phyloP scores from a whole-genome alignment of 2,329 filamentous ascomycete species.

The Talaromyces sp. region DNA sequence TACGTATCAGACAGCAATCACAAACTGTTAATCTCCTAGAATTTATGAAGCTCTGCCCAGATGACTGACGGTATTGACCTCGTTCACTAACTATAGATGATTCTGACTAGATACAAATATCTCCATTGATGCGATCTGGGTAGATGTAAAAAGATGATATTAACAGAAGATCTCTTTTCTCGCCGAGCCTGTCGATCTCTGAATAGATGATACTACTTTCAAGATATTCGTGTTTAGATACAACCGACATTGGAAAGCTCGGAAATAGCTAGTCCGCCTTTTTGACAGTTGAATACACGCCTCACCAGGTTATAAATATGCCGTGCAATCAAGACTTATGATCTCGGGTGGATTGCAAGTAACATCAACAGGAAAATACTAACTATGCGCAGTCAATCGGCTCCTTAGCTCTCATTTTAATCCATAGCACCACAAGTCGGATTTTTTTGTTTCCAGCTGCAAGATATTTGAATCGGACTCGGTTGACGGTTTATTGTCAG shows the following conservation, averaged over 20 bases:
- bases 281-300: not conserved
- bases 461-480: not conserved
- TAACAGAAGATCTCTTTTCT: not conserved
- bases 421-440: not conserved
- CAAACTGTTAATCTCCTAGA: not conserved
- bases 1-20: not conserved
- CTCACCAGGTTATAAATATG: not conserved
- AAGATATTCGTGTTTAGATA: not conserved
- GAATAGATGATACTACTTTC: not conserved
- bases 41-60: not conserved
- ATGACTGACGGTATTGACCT: not conserved
- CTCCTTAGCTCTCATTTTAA: not conserved
- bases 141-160: not conserved
- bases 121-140: not conserved
- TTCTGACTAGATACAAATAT: not conserved
- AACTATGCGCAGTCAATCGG: not conserved
- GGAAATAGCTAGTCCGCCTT: not conserved
- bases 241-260: not conserved
- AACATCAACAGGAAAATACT: not conserved
- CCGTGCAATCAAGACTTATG: not conserved
- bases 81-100: no score
- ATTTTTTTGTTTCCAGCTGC: not conserved
- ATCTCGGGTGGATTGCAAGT: not conserved
- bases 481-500: not conserved
- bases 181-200: not conserved